Conservation (phyloP, 257 asterid genomes). For the Echites panduratus region DNA sequence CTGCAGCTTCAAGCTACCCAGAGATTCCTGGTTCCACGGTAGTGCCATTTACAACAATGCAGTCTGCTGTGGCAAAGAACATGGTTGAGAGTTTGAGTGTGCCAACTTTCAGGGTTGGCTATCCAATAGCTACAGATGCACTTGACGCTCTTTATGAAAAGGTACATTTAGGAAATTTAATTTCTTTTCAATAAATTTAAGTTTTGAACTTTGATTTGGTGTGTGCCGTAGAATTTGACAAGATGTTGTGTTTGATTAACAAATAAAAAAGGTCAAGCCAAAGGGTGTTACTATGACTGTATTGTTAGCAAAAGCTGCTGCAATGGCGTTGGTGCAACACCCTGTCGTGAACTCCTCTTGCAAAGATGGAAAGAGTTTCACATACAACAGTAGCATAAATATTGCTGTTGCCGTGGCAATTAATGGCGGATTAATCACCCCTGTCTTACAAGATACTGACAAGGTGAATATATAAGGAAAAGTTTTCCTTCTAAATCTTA, state of each 20-base stretch:
- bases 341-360: conserved; percentile 82
- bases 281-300: conserved; percentile 94
- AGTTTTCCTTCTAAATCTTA: not conserved
- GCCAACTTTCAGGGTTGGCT: conserved; percentile 80
- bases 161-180: conserved; percentile 30
- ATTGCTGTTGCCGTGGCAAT: conserved; percentile 87
- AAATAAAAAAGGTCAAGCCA: conserved; percentile 50
- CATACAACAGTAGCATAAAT: conserved; percentile 60
- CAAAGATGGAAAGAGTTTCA: conserved; percentile 82
- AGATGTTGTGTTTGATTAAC: conserved; percentile 6
- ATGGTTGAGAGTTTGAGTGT: conserved; percentile 67
- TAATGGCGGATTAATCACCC: conserved; percentile 77
- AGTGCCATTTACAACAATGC: conserved; percentile 80
- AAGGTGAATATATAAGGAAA: conserved; percentile 36
- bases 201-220: not conserved
- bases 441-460: conserved; percentile 87
- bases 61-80: conserved; percentile 72
- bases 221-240: not conserved
- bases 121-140: conserved; percentile 55
- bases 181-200: not conserved
- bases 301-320: conserved; percentile 83
- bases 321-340: conserved; percentile 80
- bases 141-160: conserved; percentile 71
- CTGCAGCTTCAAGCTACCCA: conserved; percentile 35
- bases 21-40: conserved; percentile 59